phyloP scores from a whole-genome alignment of 768 basidiomycete species.

The Rickenella mellea region DNA sequence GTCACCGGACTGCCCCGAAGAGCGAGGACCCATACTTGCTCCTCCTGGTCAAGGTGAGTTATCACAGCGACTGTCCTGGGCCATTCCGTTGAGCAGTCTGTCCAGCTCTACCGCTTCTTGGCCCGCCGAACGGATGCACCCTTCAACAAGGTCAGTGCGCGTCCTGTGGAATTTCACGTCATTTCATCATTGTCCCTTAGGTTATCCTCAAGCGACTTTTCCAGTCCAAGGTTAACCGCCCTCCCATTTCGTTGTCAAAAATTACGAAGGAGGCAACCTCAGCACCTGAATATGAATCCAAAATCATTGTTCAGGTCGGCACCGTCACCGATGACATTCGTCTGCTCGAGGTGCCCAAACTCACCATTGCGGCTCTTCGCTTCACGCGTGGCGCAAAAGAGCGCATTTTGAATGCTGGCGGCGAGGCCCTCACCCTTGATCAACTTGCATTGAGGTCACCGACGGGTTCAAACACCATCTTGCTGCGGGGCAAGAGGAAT shows the following conservation, averaged over 20 bases:
- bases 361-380: constrained; percentile 87
- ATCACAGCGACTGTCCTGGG: constrained; percentile 4
- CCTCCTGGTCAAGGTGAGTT: constrained; percentile 87
- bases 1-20: constrained; percentile 87
- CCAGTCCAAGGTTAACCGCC: constrained; percentile 95
- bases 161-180: constrained; percentile 3
- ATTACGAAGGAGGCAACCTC: constrained; percentile 75
- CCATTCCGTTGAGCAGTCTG: constrained; percentile 4
- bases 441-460: constrained; percentile 93
- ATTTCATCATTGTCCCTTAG: constrained; percentile 28
- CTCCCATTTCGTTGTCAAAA: constrained; percentile 90
- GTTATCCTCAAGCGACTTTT: constrained; percentile 94
- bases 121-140: constrained; percentile 90
- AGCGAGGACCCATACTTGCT: constrained; percentile 99
- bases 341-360: constrained; percentile 74
- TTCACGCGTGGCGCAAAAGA: constrained; percentile 92
- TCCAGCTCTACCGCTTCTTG: constrained; percentile 95
- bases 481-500: constrained; percentile 88
- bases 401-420: constrained; percentile 91
- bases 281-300: constrained; percentile 57
- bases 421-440: constrained; percentile 91
- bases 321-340: constrained; percentile 96
- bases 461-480: constrained; percentile 89
- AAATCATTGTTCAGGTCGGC: constrained; percentile 84
- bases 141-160: constrained; percentile 78